Conservation (phyloP, 192 early-diverging fungal genomes). For the Phlyctochytrium arcticum region DNA sequence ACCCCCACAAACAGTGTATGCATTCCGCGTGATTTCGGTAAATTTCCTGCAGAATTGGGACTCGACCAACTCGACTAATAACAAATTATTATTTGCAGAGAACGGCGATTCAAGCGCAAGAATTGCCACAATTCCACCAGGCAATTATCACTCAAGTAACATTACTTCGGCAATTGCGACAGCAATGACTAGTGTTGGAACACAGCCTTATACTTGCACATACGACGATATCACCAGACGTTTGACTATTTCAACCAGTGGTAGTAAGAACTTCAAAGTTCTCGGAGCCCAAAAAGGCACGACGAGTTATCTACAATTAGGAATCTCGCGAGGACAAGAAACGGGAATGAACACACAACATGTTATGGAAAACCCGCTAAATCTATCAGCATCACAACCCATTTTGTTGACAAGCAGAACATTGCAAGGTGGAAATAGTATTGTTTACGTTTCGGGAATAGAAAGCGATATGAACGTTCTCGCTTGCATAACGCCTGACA, state of each 20-base stretch:
- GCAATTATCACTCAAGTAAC: background rate
- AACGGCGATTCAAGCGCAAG: background rate
- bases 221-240: background rate
- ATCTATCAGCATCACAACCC: background rate
- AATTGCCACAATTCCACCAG: background rate
- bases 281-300: background rate
- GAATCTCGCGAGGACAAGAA: background rate
- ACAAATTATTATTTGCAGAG: background rate
- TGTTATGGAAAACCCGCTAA: background rate
- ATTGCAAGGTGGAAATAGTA: background rate
- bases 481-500: conserved; percentile 2
- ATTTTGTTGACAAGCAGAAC: background rate
- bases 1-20: background rate
- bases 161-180: background rate
- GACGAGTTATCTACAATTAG: background rate
- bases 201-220: background rate
- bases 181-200: background rate
- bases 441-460: background rate
- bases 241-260: background rate
- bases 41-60: conserved; percentile 1
- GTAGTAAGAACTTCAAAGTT: background rate
- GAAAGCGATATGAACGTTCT: too few relatives aligned
- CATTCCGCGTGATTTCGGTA: background rate
- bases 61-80: background rate
- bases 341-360: background rate